Evolutionary conservation across 2,329 filamentous ascomycete species (phyloP), one percentile per base, ranked within the genome.

Genomic region (Claviceps fusiformis): DNA sequence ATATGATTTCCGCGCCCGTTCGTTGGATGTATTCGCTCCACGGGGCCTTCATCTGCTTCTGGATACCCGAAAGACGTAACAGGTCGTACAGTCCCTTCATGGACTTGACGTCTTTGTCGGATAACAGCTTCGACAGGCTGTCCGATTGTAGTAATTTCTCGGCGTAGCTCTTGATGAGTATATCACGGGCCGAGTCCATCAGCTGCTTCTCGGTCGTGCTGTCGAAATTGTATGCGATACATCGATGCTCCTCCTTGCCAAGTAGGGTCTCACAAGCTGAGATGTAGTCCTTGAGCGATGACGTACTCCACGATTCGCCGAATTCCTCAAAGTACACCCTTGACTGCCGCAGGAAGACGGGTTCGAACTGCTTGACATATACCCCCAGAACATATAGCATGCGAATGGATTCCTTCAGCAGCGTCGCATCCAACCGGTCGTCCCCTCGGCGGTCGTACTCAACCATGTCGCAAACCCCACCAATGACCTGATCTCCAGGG

Each of bases 361-460:
- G 83, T 68, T 97, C 93, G 62, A 98, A 95, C 15, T 80, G 75
- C 57, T 78, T 85, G 0, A 78, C 80, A 67, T 97, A 98, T 3
- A 92, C 81, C 54, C 84, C 82, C 49, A 96, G 79, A n/a, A 90
- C 81, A 62, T 95, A 85, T 58, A 97, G 79, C 80, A 96, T 89
- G 56, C 83, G 80, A 52, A 97, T 81, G 0, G 87, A 79, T 55
- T 88, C 82, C 59, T 80, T 82, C 53, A 97, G 80, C n/a, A 91
- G 71, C 3, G 71, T 68, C 0, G 79, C 69, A 60, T 89, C 81
- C 60, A 86, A 82, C 1, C 79, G 62, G 64, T 70, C 62, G 55
- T 77, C 68, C 65, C 74, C 76, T 44, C 71, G 74, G 52, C 93
- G 82, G 66, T 95, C 88, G 47, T 78, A 79, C 35, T 84, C 76